Conservation (phyloP, 1,284 basidiomycete species). For the Trametes pubescens region DNA sequence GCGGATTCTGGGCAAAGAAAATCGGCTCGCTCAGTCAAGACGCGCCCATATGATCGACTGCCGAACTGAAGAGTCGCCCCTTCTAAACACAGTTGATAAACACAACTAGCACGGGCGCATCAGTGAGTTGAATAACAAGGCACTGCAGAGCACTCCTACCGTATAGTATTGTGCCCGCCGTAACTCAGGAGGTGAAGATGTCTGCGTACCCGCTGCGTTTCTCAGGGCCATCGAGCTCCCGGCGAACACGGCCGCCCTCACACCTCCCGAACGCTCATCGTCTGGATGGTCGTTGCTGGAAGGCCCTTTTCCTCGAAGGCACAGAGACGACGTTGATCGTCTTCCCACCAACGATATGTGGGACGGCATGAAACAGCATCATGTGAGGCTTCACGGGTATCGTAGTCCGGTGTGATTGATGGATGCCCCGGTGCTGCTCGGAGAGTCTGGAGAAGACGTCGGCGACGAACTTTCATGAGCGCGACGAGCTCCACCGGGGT, state of each 20-base stretch:
- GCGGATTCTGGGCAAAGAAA: no score
- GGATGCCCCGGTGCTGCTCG: conserved; percentile 35
- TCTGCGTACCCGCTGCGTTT: conserved; percentile 44
- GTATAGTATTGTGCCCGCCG: neutral
- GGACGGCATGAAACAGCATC: conserved; percentile 77
- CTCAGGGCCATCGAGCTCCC: neutral
- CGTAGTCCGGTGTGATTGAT: conserved; percentile 58
- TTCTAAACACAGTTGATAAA: neutral
- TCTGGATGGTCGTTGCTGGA: conserved; percentile 81
- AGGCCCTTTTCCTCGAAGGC: conserved; percentile 64
- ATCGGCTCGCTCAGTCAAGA: no score
- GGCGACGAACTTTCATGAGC: conserved; percentile 67
- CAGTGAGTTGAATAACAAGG: neutral
- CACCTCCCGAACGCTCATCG: conserved; percentile 71
- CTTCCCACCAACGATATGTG: conserved; percentile 55
- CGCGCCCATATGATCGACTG: no score
- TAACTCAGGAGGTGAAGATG: neutral
- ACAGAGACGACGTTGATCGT: conserved; percentile 80
- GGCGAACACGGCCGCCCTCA: conserved; percentile 43
- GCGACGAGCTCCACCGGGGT: conserved; percentile 57
- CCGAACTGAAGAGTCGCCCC: no score
- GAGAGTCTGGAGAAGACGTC: conserved; percentile 53
- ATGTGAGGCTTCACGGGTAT: conserved; percentile 59
- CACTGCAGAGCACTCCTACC: neutral
- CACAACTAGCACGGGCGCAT: neutral